These are phyloP conservation scores for Aquilaria yunnanensis DNA, from an alignment of 345 rosid genomes.

Conservation along the genomic window DNA sequence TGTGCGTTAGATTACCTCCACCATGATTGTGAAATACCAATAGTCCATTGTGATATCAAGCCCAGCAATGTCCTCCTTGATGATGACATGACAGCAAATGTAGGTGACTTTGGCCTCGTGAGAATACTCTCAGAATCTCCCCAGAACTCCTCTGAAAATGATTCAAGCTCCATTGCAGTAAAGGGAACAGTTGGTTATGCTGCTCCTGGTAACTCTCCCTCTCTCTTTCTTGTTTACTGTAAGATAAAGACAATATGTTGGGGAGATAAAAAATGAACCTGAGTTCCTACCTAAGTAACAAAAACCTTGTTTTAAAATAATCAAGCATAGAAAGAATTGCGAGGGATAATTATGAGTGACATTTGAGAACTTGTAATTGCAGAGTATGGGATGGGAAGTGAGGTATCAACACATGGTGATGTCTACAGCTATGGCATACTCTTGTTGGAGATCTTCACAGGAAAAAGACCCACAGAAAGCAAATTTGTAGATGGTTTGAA, in stretches of 20 bases:
- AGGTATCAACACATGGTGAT: too few species aligned
- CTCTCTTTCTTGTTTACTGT: too few species aligned
- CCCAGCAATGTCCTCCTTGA: slow-evolving; percentile 20
- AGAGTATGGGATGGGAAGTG: too few species aligned
- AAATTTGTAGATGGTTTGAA: slow-evolving; percentile 26
- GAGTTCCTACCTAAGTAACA: slow-evolving; percentile 10
- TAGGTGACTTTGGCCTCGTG: slow-evolving; percentile 56
- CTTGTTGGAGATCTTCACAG: slow-evolving; percentile 36
- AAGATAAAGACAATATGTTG: too few species aligned
- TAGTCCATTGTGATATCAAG: slow-evolving; percentile 41
- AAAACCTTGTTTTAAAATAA: too few species aligned
- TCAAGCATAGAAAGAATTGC: too few species aligned
- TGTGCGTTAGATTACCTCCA: slow-evolving; percentile 44
- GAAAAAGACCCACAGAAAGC: slow-evolving; percentile 35
- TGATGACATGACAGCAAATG: slow-evolving; percentile 42
- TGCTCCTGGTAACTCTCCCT: slow-evolving; percentile 39
- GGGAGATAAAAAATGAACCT: too few species aligned
- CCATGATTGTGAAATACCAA: slow-evolving; percentile 33
- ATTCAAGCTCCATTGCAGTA: slow-evolving; percentile 12
- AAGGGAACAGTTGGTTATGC: slow-evolving; percentile 49
- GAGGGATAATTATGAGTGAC: too few species aligned
- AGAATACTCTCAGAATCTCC: slow-evolving; percentile 24
- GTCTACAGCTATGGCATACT: slow-evolving; percentile 25
- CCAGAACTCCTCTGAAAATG: slow-evolving; percentile 16
- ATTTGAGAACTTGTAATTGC: too few species aligned